Percentiles rank a stretch among this genome's conserved stretches.
Evolutionary conservation across 441 rosid species (phyloP).

Genomic region (Capsella rubella): DNA sequence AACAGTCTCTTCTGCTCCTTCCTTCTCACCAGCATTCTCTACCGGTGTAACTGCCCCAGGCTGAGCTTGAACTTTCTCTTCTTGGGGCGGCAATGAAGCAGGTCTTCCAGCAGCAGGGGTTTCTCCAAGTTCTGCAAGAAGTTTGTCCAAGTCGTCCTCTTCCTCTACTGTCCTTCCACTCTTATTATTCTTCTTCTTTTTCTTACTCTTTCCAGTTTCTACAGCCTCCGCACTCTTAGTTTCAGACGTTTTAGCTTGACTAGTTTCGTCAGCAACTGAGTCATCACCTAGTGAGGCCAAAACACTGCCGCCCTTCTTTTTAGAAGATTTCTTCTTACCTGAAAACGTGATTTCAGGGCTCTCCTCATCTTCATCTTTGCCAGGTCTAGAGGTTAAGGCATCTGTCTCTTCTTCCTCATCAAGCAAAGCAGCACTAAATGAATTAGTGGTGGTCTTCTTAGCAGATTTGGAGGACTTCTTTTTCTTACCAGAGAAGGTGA

Average conservation of each 20-base stretch:
- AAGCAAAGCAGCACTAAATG: conserved; percentile 55
- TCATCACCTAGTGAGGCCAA: conserved; percentile 50
- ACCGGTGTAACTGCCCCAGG: conserved; percentile 54
- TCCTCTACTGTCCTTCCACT: conserved; percentile 92
- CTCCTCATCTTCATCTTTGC: conserved; percentile 59
- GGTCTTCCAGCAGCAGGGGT: conserved; percentile 51
- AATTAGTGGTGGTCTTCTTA: conserved; percentile 58
- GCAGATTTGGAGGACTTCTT: conserved; percentile 79
- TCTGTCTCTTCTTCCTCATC: conserved; percentile 62
- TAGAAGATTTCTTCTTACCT: conserved; percentile 83
- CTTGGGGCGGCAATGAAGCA: conserved; percentile 49
- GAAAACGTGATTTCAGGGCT: conserved; percentile 51
- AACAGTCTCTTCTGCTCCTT: conserved; percentile 68
- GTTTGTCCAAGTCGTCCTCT: conserved; percentile 93
- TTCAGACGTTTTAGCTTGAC: conserved; percentile 36
- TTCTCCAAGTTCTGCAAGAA: conserved; percentile 91
- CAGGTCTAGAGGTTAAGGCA: conserved; percentile 43
- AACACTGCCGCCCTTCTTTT: conserved; percentile 63
- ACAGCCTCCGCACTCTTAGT: conserved; percentile 54
- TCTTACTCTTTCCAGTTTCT: conserved; percentile 77
- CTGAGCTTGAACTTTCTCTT: conserved; percentile 60
- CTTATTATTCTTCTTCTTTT: conserved; percentile 86
- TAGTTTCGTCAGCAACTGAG: conserved; percentile 40
- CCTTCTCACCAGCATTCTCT: conserved; percentile 65
- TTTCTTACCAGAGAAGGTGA: conserved; percentile 75